A percentile compares a stretch with the other conserved stretches of the same genome.
These are phyloP conservation scores for Diaporthe ilicicola DNA, from an alignment of 2,329 filamentous ascomycete species.

Conservation along the genomic window DNA sequence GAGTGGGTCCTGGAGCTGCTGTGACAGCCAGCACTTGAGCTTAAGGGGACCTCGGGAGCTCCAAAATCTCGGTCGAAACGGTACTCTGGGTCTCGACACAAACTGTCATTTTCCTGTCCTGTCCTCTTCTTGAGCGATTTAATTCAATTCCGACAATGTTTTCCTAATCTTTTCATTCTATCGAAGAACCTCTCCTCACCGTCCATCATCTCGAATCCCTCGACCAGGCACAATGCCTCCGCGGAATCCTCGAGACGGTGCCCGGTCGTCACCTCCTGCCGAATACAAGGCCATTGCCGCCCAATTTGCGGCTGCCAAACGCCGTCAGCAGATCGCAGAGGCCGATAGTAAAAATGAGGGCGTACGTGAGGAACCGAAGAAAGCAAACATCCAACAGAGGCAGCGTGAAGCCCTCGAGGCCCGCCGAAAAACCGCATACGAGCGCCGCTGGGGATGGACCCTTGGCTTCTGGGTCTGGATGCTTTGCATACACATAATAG, in stretches of 20 bases:
- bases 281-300: conserved; percentile 63
- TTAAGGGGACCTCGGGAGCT: conserved; percentile 19
- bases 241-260: conserved; percentile 35
- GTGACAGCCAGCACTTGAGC: neutral
- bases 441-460: conserved; percentile 64
- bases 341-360: conserved; percentile 40
- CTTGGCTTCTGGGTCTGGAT: conserved; percentile 76
- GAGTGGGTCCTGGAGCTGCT: conserved; percentile 1
- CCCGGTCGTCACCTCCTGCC: conserved; percentile 40
- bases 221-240: conserved; percentile 39
- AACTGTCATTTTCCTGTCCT: conserved; percentile 21
- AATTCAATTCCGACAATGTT: conserved; percentile 26
- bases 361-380: conserved; percentile 40
- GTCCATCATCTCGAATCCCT: neutral
- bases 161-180: conserved; percentile 13
- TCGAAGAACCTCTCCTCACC: neutral
- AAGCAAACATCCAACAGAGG: conserved; percentile 50
- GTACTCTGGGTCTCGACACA: conserved; percentile 6
- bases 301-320: conserved; percentile 63
- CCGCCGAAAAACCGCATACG: conserved; percentile 57
- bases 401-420: conserved; percentile 57
- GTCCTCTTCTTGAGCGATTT: conserved; percentile 27
- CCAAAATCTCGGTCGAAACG: conserved; percentile 8
- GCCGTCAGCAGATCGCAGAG: conserved; percentile 54
- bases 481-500: conserved; percentile 77